Conservation (phyloP, 2,329 filamentous ascomycete genomes). For the Keithomyces neogunnii region DNA sequence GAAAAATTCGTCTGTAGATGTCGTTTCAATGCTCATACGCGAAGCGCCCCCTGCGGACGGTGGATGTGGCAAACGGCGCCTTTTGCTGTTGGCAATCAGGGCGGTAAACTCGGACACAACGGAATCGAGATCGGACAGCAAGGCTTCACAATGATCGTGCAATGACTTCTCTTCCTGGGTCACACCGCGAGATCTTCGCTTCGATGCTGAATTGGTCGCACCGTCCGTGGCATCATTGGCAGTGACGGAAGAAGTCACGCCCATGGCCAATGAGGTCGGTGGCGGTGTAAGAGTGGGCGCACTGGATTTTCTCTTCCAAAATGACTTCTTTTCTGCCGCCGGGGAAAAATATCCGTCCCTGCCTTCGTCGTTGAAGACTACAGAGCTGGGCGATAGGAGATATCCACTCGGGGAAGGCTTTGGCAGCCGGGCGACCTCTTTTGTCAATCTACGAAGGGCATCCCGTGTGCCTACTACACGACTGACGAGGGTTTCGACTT, state of each 20-base stretch:
- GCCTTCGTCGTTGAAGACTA: slow-evolving; percentile 15
- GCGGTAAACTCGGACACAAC: slow-evolving; percentile 76
- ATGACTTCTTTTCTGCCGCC: slow-evolving; percentile 56
- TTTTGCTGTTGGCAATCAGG: slow-evolving; percentile 71
- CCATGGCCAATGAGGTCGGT: slow-evolving; percentile 28
- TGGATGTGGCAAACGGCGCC: slow-evolving; percentile 54
- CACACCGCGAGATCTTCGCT: slow-evolving; percentile 27
- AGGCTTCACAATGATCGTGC: slow-evolving; percentile 72
- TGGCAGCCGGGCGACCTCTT: slow-evolving; percentile 60
- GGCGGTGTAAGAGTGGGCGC: slow-evolving; percentile 34
- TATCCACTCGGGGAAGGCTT: slow-evolving; percentile 18
- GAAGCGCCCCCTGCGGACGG: slow-evolving; percentile 35
- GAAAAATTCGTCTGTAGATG: slow-evolving; percentile 83
- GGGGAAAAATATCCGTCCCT: slow-evolving; percentile 46
- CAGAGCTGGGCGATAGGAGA: slow-evolving; percentile 34
- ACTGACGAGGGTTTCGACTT: slow-evolving; percentile 77
- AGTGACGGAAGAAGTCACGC: slow-evolving; percentile 33
- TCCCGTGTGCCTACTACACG: slow-evolving; percentile 82
- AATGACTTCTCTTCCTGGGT: slow-evolving; percentile 54
- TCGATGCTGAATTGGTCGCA: slow-evolving; percentile 23
- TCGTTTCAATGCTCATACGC: slow-evolving; percentile 69
- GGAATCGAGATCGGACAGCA: slow-evolving; percentile 77
- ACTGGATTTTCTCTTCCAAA: slow-evolving; percentile 88
- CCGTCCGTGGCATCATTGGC: slow-evolving; percentile 19
- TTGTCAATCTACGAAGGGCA: slow-evolving; percentile 76